Evolutionary conservation across 2,329 filamentous ascomycete genomes (phyloP), one percentile per base, ranked within the genome.

Genomic region (Ophiocordyceps camponoti-floridani): DNA sequence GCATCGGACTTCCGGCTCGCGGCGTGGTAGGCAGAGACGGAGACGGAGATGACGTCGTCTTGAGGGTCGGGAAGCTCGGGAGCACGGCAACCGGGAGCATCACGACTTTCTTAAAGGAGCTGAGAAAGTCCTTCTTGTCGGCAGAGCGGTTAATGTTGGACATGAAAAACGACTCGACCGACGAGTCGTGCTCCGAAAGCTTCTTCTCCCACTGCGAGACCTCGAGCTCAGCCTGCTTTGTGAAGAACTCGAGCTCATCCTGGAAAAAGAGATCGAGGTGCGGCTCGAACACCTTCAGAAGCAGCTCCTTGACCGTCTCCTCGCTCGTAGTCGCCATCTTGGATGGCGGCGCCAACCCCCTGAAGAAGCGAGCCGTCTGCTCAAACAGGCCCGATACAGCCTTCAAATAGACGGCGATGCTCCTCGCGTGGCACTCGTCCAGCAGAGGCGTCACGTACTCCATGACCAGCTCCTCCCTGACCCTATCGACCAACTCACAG

Each of bases 71-170:
- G 48, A 85, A 75, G 42, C 74, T 79, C 1, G 86, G 84, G 4
- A 96, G 68, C 9, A 87, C 89, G 44, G 85, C 94, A 43, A 98
- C 89, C 2, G 91, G 91, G 79, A 94, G 93, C 88, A 98, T 95
- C 51, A 98, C 84, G 9, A 98, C 91, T 61, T 96, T 96, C 58
- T 87, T 95, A 69, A 98, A 98, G 0, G 88, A 94, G 41, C 81
- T 91, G 48, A 98, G 59, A 54, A 98, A 98, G 58, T 98, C 91
- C 52, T 87, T 85, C 64, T 98, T 98, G 50, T 93, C 91, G 1
- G 87, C 91, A 58, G 94, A 87, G 26, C 91, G 76, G 57, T 89
- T 95, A 56, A 96, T 78, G 58, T 87, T 95, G 23, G 82, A 83
- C 89, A 96, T 95, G 64, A 87, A 91, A 57, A 93, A 94, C 0